Percentiles rank a stretch among this genome's conserved stretches.
phyloP scores from a whole-genome alignment of 179 eudicot species.

The Beta corolliflora region DNA sequence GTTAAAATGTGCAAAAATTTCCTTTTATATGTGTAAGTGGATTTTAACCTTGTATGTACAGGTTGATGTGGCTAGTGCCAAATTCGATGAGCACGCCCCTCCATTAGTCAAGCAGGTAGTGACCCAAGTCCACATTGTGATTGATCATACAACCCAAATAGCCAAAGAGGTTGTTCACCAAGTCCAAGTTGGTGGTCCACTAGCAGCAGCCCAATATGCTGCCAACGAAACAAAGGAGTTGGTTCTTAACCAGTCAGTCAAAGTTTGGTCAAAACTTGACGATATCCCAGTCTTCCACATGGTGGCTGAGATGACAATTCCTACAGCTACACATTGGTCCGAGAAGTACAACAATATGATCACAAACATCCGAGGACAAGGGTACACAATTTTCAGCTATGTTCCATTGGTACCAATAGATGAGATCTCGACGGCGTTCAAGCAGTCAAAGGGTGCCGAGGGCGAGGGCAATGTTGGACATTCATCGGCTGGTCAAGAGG shows the following conservation, averaged over 20 bases:
- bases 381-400: slow-evolving; percentile 37
- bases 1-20: no score
- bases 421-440: slow-evolving; percentile 55
- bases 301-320: slow-evolving; percentile 48
- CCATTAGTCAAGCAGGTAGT: slow-evolving; percentile 48
- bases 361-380: slow-evolving; percentile 34
- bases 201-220: slow-evolving; percentile 50
- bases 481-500: slow-evolving; percentile 13
- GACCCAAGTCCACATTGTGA: slow-evolving; percentile 25
- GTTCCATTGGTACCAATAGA: slow-evolving; percentile 60
- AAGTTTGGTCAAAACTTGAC: slow-evolving; percentile 48
- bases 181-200: slow-evolving; percentile 51
- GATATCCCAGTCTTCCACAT: slow-evolving; percentile 41
- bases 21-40: neutral
- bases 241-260: slow-evolving; percentile 33
- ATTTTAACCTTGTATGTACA: slow-evolving; percentile 13
- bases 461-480: slow-evolving; percentile 12
- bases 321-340: slow-evolving; percentile 49
- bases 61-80: slow-evolving; percentile 45
- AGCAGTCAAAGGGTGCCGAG: slow-evolving; percentile 38
- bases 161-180: slow-evolving; percentile 41
- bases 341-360: slow-evolving; percentile 58
- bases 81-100: slow-evolving; percentile 60
- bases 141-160: slow-evolving; percentile 34
- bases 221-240: slow-evolving; percentile 37